Evolutionary conservation across 2,329 filamentous ascomycete genomes (phyloP).

Genomic region (Venturia aucupariae): DNA sequence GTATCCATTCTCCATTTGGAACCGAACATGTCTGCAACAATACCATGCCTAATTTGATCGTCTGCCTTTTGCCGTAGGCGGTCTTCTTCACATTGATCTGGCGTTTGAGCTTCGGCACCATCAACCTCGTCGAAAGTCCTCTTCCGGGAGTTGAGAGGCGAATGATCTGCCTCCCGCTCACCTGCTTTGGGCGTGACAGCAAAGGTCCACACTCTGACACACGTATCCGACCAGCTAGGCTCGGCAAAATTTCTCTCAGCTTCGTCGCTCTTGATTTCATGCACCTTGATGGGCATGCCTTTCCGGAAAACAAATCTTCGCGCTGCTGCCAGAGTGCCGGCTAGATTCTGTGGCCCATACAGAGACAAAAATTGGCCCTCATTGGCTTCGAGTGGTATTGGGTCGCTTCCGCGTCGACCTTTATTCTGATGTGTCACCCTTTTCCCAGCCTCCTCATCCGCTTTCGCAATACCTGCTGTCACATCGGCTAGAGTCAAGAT

Average conservation of each 20-base stretch:
- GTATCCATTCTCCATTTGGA: constrained; percentile 66
- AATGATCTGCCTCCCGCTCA: background rate
- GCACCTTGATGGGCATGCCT: constrained; percentile 61
- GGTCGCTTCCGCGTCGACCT: background rate
- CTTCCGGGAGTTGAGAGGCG: constrained; percentile 1
- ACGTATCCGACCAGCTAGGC: constrained; percentile 67
- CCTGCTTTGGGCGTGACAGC: constrained; percentile 39
- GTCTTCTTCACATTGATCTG: background rate
- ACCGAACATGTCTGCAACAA: constrained; percentile 71
- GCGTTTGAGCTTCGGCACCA: background rate
- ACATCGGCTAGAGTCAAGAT: constrained; percentile 74
- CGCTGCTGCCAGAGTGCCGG: constrained; percentile 71
- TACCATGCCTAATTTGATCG: constrained; percentile 46
- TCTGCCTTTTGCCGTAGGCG: constrained; percentile 17
- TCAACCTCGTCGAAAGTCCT: background rate
- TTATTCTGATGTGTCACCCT: background rate
- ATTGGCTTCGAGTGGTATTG: background rate
- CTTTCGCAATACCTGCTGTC: constrained; percentile 37
- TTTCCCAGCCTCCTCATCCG: background rate
- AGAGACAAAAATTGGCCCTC: constrained; percentile 20
- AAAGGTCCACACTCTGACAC: constrained; percentile 79
- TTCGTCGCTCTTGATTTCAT: constrained; percentile 48
- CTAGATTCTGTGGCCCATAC: constrained; percentile 73
- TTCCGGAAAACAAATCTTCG: constrained; percentile 80
- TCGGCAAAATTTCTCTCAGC: constrained; percentile 27